Conservation (phyloP, 2,329 filamentous ascomycete genomes). For the Aspergillus niger region DNA sequence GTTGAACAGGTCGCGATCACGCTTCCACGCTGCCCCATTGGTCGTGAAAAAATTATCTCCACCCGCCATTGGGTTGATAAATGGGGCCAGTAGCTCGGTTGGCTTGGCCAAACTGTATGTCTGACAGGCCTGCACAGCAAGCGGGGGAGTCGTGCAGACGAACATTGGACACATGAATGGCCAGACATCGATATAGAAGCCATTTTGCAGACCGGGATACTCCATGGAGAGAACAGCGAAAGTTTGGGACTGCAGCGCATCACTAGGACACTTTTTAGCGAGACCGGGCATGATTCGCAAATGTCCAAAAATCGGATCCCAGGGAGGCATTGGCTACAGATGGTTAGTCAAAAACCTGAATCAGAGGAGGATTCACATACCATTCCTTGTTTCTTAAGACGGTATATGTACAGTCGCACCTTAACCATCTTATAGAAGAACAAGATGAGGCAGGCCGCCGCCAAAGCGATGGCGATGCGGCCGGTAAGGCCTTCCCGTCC, state of each 20-base stretch:
- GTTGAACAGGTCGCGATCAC: not conserved
- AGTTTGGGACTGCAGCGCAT: not conserved
- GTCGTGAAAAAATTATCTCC: not conserved
- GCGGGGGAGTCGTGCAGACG: not conserved
- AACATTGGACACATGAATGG: not conserved
- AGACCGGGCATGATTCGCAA: not conserved
- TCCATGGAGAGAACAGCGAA: not conserved
- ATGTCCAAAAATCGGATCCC: not conserved
- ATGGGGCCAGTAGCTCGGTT: not conserved
- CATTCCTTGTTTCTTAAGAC: not conserved
- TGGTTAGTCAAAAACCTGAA: not conserved
- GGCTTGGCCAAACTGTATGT: not conserved
- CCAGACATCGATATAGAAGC: not conserved
- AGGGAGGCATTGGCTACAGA: not conserved
- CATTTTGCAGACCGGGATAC: not conserved
- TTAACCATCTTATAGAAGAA: not conserved
- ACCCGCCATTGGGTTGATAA: slow-evolving; percentile 1
- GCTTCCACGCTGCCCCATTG: not conserved
- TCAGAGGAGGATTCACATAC: not conserved
- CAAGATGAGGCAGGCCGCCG: not conserved
- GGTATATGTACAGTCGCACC: not conserved
- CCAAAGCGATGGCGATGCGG: not conserved
- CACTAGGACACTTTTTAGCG: not conserved
- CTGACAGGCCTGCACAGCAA: not conserved
- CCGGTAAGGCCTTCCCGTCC: not conserved